A percentile compares a stretch with the other conserved stretches of the same genome.
phyloP scores from a whole-genome alignment of 2,329 filamentous ascomycete genomes.

The Pseudogymnoascus sp. region DNA sequence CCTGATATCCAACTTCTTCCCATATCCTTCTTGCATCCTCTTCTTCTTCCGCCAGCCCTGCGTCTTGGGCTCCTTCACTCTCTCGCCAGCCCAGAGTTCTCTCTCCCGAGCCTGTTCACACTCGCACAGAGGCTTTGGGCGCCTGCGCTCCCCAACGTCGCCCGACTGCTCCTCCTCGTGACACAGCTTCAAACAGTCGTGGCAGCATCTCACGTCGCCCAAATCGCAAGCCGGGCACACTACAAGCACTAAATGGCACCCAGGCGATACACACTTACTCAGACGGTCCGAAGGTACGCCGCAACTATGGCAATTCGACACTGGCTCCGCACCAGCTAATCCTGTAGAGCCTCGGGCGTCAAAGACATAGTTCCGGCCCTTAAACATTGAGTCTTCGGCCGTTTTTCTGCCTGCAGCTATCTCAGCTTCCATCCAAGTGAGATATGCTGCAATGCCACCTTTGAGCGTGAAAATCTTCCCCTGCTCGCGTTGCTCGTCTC shows the following conservation, averaged over 20 bases:
- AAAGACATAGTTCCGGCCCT: slow-evolving; percentile 30
- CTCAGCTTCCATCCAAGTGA: slow-evolving; percentile 30
- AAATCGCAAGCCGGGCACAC: slow-evolving; percentile 25
- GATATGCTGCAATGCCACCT: slow-evolving; percentile 28
- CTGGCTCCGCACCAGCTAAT: slow-evolving; percentile 18
- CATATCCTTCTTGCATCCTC: not conserved
- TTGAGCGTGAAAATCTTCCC: slow-evolving; percentile 25
- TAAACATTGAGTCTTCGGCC: slow-evolving; percentile 25
- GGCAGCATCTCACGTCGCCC: slow-evolving; percentile 24
- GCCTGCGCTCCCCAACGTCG: not conserved
- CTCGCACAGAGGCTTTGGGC: slow-evolving; percentile 21
- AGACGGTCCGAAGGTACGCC: slow-evolving; percentile 20
- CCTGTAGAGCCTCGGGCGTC: slow-evolving; percentile 28
- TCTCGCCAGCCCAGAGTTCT: slow-evolving; percentile 24
- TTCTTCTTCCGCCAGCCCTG: slow-evolving; percentile 16
- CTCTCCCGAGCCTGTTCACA: slow-evolving; percentile 27
- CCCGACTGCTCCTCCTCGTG: slow-evolving; percentile 8
- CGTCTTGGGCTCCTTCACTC: slow-evolving; percentile 16
- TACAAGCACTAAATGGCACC: slow-evolving; percentile 28
- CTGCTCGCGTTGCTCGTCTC: slow-evolving; percentile 13
- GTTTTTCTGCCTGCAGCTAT: slow-evolving; percentile 23
- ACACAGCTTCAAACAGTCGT: slow-evolving; percentile 21
- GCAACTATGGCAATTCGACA: slow-evolving; percentile 27
- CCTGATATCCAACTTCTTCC: not conserved
- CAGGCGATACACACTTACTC: slow-evolving; percentile 26